Conservation (phyloP, 1,284 basidiomycete species). For the Sporisorium scitamineum region DNA sequence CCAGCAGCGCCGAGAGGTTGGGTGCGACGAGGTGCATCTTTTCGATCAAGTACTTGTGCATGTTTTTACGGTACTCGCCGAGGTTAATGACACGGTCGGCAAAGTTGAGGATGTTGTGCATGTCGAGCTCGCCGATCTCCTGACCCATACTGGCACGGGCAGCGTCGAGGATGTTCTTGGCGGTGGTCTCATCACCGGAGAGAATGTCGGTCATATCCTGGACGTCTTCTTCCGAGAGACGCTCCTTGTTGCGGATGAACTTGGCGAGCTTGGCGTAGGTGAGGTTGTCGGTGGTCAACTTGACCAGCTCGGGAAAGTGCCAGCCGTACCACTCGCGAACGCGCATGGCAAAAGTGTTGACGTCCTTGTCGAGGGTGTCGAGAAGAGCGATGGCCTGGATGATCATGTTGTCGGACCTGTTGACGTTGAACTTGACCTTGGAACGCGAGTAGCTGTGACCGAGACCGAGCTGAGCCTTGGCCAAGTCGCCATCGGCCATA, state of each 20-base stretch:
- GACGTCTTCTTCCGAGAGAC: slow-evolving; percentile 77
- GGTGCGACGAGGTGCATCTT: slow-evolving; percentile 99
- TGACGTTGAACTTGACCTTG: slow-evolving; percentile 99
- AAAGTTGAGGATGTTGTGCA: slow-evolving; percentile 91
- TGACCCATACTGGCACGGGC: slow-evolving; percentile 95
- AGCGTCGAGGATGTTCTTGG: slow-evolving; percentile 94
- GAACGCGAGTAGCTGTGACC: slow-evolving; percentile 96
- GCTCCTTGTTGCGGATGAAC: slow-evolving; percentile 72
- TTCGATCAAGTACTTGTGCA: slow-evolving; percentile 89
- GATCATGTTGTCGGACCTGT: slow-evolving; percentile 99
- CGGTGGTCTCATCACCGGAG: slow-evolving; percentile 86
- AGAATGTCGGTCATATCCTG: slow-evolving; percentile 84
- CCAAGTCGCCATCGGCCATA: slow-evolving; percentile 88
- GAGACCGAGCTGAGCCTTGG: slow-evolving; percentile 91
- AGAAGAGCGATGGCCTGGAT: slow-evolving; percentile 97
- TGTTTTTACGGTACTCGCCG: slow-evolving; percentile 91
- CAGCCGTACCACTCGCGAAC: slow-evolving; percentile 99
- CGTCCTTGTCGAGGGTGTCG: slow-evolving; percentile 98
- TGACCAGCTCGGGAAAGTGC: slow-evolving; percentile 99
- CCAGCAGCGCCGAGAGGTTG: slow-evolving; percentile 93
- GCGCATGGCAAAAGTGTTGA: slow-evolving; percentile 99
- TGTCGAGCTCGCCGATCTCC: slow-evolving; percentile 90
- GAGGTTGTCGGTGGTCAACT: slow-evolving; percentile 96
- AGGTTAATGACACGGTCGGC: slow-evolving; percentile 98
- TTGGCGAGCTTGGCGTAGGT: slow-evolving; percentile 91